Evolutionary conservation across 2,329 filamentous ascomycete genomes (phyloP).

Genomic region (Paraconiothyrium sp.): DNA sequence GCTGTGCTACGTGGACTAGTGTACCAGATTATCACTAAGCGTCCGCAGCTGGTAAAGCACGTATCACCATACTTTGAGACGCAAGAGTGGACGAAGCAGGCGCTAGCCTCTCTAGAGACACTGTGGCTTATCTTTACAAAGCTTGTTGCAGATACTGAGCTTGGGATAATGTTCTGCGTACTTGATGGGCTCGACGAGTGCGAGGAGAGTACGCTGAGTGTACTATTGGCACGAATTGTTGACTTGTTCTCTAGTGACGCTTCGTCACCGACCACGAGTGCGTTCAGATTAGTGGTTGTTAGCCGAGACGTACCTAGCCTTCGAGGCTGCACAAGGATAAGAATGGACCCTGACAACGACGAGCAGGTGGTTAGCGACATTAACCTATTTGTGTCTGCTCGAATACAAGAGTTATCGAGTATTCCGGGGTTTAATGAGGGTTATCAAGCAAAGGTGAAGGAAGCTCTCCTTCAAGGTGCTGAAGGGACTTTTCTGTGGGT

Average conservation of each 20-base stretch:
- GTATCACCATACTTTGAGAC: constrained; percentile 23
- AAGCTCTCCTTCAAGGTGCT: constrained; percentile 29
- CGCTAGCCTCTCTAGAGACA: constrained; percentile 24
- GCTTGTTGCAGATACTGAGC: constrained; percentile 22
- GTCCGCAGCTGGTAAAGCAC: constrained; percentile 26
- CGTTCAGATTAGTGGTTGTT: constrained; percentile 32
- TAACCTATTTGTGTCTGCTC: constrained; percentile 32
- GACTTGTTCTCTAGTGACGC: constrained; percentile 14
- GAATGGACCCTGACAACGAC: constrained; percentile 35
- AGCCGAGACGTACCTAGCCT: constrained; percentile 28
- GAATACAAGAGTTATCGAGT: constrained; percentile 28
- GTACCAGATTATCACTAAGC: constrained; percentile 30
- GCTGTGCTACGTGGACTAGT: constrained; percentile 36
- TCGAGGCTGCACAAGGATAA: constrained; percentile 36
- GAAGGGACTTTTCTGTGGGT: constrained; percentile 49
- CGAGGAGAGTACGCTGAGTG: constrained; percentile 18
- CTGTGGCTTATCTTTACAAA: constrained; percentile 32
- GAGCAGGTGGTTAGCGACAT: constrained; percentile 33
- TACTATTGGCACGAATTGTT: constrained; percentile 23
- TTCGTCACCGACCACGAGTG: not conserved
- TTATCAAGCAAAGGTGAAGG: constrained; percentile 22
- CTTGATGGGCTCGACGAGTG: constrained; percentile 45
- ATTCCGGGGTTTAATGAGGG: constrained; percentile 18
- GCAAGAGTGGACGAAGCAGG: constrained; percentile 18
- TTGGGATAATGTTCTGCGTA: constrained; percentile 30